Conservation (phyloP, 495 filamentous ascomycete genomes). For the Chaetomium tenue region DNA sequence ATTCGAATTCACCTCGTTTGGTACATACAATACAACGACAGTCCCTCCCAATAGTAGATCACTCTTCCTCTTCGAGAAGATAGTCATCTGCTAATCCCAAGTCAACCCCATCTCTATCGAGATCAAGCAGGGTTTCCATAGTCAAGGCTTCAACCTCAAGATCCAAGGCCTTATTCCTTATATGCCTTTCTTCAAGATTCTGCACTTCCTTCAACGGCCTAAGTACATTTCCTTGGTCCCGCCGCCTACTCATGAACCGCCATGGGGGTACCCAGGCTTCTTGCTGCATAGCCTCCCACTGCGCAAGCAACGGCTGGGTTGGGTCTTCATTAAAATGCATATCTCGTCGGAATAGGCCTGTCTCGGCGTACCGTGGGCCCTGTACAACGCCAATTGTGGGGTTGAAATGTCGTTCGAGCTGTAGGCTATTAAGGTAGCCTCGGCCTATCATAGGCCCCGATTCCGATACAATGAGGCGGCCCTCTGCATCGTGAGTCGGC, state of each 20-base stretch:
- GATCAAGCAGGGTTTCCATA: slow-evolving; percentile 15
- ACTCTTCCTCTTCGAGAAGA: slow-evolving; percentile 21
- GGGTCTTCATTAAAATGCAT: slow-evolving; percentile 42
- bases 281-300: slow-evolving; percentile 33
- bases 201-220: slow-evolving; percentile 7
- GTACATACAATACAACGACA: neutral
- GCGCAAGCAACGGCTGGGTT: slow-evolving; percentile 35
- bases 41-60: neutral
- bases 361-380: slow-evolving; percentile 44
- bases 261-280: slow-evolving; percentile 15
- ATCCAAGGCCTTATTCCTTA: slow-evolving; percentile 31
- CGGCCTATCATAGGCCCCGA: slow-evolving; percentile 27
- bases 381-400: slow-evolving; percentile 47
- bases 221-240: slow-evolving; percentile 9
- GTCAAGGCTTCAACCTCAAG: slow-evolving; percentile 27
- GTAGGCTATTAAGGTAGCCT: slow-evolving; percentile 32
- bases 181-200: slow-evolving; percentile 12
- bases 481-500: slow-evolving; percentile 31
- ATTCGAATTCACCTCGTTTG: too few relatives aligned
- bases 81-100: slow-evolving; percentile 15
- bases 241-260: slow-evolving; percentile 8
- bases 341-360: slow-evolving; percentile 39
- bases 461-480: slow-evolving; percentile 17
- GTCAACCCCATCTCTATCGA: slow-evolving; percentile 27
- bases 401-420: slow-evolving; percentile 36